These are phyloP conservation scores for Proliferodiscus dingleyae DNA, from an alignment of 2,329 filamentous ascomycete genomes.

Conservation along the genomic window DNA sequence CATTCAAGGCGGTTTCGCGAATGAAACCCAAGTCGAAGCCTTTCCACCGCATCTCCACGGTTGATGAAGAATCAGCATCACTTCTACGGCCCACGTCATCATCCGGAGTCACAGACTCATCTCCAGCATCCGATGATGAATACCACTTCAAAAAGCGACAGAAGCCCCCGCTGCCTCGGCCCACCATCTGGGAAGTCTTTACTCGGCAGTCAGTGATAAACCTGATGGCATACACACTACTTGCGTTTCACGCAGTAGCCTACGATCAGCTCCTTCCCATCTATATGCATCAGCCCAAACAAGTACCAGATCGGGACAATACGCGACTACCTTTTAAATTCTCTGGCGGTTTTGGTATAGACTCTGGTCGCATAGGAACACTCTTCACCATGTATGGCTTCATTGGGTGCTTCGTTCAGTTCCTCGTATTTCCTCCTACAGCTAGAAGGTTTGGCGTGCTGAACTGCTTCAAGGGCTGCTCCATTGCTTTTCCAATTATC, in stretches of 20 bases:
- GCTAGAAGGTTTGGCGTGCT: conserved; percentile 70
- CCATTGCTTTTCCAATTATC: conserved; percentile 63
- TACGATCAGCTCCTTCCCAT: conserved; percentile 87
- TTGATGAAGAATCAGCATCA: conserved; percentile 53
- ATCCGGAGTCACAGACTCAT: conserved; percentile 25
- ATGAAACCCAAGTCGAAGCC: conserved; percentile 14
- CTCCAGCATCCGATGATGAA: conserved; percentile 16
- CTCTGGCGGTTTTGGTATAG: conserved; percentile 70
- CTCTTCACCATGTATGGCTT: conserved; percentile 83
- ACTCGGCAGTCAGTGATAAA: conserved; percentile 70
- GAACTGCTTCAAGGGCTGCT: conserved; percentile 61
- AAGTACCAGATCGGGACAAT: conserved; percentile 49
- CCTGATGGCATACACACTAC: conserved; percentile 70
- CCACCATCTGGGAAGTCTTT: conserved; percentile 60
- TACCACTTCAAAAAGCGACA: conserved; percentile 21
- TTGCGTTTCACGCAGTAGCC: conserved; percentile 76
- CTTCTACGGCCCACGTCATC: conserved; percentile 40
- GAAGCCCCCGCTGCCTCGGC: conserved; percentile 29
- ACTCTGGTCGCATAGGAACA: conserved; percentile 71
- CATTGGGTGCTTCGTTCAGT: conserved; percentile 75
- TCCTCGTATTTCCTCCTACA: conserved; percentile 74
- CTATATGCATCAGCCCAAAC: conserved; percentile 72
- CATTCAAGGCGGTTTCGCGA: conserved; percentile 17
- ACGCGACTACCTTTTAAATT: conserved; percentile 74
- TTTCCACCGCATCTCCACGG: conserved; percentile 39